A percentile compares a stretch with the other conserved stretches of the same genome.
These are phyloP conservation scores for Hymenoscyphus infarciens DNA, from an alignment of 2,329 filamentous ascomycete genomes.

Conservation along the genomic window DNA sequence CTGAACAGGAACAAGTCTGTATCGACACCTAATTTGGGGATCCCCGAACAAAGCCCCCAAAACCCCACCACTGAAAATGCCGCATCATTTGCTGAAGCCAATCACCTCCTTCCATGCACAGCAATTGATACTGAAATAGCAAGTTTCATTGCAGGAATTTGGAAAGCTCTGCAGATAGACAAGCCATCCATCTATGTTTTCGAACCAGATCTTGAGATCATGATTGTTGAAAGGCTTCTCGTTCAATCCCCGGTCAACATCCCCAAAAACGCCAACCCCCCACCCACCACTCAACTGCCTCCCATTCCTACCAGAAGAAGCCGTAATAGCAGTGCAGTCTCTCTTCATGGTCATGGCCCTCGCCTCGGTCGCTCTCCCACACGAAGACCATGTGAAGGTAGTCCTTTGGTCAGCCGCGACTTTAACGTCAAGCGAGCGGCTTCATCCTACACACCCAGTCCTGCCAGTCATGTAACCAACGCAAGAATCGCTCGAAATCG, in stretches of 20 bases:
- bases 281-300: slow-evolving; percentile 10
- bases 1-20: background rate
- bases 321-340: background rate
- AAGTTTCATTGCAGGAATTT: slow-evolving; percentile 51
- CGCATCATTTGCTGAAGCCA: slow-evolving; percentile 46
- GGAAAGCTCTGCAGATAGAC: slow-evolving; percentile 44
- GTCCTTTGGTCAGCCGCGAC: background rate
- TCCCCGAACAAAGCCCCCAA: background rate
- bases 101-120: slow-evolving; percentile 54
- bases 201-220: slow-evolving; percentile 33
- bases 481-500: background rate
- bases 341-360: background rate
- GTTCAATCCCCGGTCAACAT: slow-evolving; percentile 3
- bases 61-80: background rate
- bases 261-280: slow-evolving; percentile 6
- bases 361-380: background rate
- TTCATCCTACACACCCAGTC: background rate
- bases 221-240: slow-evolving; percentile 19
- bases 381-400: background rate
- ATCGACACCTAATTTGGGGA: background rate
- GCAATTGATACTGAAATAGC: slow-evolving; percentile 53
- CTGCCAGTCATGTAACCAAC: background rate
- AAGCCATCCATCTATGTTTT: slow-evolving; percentile 46
- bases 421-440: background rate
- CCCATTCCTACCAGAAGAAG: background rate